Base-by-base conservation (phyloP, 257 asterid species). In the Anisodus tanguticus region DNA sequence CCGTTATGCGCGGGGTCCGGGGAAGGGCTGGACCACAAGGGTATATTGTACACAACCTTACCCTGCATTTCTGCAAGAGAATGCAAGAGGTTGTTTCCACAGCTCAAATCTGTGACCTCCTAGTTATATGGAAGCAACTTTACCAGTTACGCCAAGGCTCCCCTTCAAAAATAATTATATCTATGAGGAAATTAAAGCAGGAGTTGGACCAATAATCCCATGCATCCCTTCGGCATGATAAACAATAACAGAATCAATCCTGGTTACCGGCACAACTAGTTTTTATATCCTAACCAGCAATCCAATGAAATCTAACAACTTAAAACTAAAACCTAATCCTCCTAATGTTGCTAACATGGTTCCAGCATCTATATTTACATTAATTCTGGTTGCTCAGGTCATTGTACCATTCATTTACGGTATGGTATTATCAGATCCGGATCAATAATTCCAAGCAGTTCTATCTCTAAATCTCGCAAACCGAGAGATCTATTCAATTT, bases 401-500 rank as follows among this genome's bases (percentile, higher is more conserved):
- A 49, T 74, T 51, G n/a, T 0, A 74, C 81, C 37, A 22, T 35
- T 26, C 9, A 12, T 22, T 63, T 63, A 16, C 49, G 5, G 43
- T 3, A 74, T 0, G 31, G 13, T 74, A 66, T 66, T 6, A 6
- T 66, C 15, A 53, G 81, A 77, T 77, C 64, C 45, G 16, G 43
- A 51, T 31, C 11, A 77, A 53, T 37, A 51, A 53, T 13, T 31
- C 45, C 9, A 6, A 77, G 13, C 3, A 77, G 12, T 6, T 22
- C 10, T 74, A 49, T 45, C 81, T 49, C 19, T 49, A 12, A 3
- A 47, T 72, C 6, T 4, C 58, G 26, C 39, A 47, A 3, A 31
- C n/a, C 5, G 19, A 67, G 16, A 67, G 77, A 82, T 82, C 67
- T 39, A 53, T 51, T 54, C 80, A 82, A 54, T n/a, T 11, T 82